Evolutionary conservation across 2,329 filamentous ascomycete species (phyloP), one percentile per base, ranked within the genome.

Genomic region (Aspergillus fijiensis): DNA sequence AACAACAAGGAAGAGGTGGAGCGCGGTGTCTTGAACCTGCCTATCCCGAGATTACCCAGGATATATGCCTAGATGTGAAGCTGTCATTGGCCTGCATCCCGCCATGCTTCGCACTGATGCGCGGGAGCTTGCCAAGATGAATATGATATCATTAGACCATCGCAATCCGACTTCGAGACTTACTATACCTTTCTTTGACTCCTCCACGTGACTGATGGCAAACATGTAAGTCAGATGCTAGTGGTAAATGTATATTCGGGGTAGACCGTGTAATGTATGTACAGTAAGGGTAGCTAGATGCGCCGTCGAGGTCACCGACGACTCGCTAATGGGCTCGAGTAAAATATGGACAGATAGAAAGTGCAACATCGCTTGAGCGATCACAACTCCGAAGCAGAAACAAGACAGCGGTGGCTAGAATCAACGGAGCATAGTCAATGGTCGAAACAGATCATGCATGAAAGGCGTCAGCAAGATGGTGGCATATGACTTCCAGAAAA

Each of bases 251-350:
- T 45, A 45, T n/a, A 45, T 45, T 45, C 39, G 39, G 39, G 39
- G 39, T 19, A 45, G 39, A 45, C 39, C 39, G 39, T 45, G 16
- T 45, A 45, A 45, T 16, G 6, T 45, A 45, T 45, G 39, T 45
- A 45, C 39, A 45, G 39, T 45, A 45, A 45, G 39, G 39, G 49
- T 5, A 29, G 27, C 23, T 11, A 45, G 16, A 19, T 45, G 39
- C 39, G 39, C 39, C 39, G 39, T 45, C 39, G 16, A 45, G 33
- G 33, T 35, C 23, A 23, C 23, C 23, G 23, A 48, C 52, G 52
- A 55, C 45, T 55, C 53, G 53, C 53, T 55, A 55, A 55, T 39
- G 53, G 52, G 52, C 52, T 55, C 48, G 42, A 49, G 53, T 45
- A 47, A 31, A 48, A 55, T 55, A 47, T 50, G 23, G 31, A 27